phyloP scores from a whole-genome alignment of 768 basidiomycete genomes.

The Russula griseocarnosa region DNA sequence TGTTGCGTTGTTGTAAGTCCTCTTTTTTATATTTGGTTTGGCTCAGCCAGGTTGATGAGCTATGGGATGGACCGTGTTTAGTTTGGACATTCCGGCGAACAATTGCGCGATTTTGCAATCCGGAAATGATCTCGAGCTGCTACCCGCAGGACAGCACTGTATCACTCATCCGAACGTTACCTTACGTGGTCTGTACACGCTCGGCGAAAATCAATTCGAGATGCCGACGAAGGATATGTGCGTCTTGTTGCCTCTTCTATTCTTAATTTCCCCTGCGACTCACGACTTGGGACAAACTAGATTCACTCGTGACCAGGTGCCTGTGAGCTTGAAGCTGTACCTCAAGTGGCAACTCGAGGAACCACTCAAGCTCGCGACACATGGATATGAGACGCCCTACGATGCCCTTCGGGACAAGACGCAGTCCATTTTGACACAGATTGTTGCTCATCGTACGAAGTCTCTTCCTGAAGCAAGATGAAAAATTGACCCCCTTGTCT shows the following conservation, averaged over 20 bases:
- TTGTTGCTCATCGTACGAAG: conserved; percentile 68
- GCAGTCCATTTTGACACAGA: conserved; percentile 82
- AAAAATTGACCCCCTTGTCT: conserved; percentile 6
- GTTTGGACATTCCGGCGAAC: conserved; percentile 78
- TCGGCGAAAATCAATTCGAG: conserved; percentile 80
- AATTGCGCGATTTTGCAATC: conserved; percentile 84
- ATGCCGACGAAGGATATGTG: conserved; percentile 88
- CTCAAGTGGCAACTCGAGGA: conserved; percentile 66
- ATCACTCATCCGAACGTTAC: conserved; percentile 84
- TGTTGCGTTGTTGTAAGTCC: conserved; percentile 70
- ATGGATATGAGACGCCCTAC: conserved; percentile 82
- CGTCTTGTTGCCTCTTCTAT: conserved; percentile 30
- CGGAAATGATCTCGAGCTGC: conserved; percentile 72
- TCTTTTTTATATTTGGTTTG: conserved; percentile 4
- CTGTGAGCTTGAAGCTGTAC: conserved; percentile 78
- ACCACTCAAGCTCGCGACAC: conserved; percentile 65
- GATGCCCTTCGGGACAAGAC: conserved; percentile 77
- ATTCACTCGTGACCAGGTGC: conserved; percentile 84
- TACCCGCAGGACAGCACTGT: conserved; percentile 79
- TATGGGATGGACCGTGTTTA: conserved; percentile 31
- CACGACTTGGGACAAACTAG: conserved; percentile 34
- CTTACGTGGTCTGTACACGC: conserved; percentile 71
- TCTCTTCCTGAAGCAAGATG: conserved; percentile 34
- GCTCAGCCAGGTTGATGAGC: background rate
- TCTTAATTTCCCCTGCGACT: background rate